phyloP scores from a whole-genome alignment of 164 flowering plant genomes.

The Santalum album region DNA sequence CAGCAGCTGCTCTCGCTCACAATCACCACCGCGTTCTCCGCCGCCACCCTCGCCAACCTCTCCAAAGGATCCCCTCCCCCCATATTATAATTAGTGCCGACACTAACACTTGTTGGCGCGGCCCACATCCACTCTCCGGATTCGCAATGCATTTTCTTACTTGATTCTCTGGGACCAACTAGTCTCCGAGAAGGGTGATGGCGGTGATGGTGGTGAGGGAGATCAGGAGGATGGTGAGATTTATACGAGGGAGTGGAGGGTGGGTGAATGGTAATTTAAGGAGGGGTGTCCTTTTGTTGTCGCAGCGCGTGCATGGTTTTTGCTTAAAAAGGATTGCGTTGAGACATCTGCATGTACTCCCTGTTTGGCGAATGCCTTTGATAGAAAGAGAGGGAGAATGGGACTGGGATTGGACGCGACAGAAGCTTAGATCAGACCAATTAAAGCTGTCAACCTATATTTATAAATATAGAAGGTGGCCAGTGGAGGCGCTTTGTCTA shows the following conservation, averaged over 20 bases:
- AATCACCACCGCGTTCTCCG: conserved; percentile 62
- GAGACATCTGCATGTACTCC: too few species aligned
- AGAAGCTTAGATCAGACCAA: too few species aligned
- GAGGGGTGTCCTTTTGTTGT: conserved; percentile 17
- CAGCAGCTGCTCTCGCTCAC: conserved; percentile 60
- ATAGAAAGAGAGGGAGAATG: too few species aligned
- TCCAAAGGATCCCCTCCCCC: conserved; percentile 28
- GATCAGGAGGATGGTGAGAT: neutral
- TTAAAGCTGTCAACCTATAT: too few species aligned
- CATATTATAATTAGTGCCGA: neutral
- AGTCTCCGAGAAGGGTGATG: too few species aligned
- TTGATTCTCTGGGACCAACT: too few species aligned
- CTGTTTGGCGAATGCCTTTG: too few species aligned
- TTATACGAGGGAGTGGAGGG: neutral
- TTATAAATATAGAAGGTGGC: too few species aligned
- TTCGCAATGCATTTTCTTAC: neutral
- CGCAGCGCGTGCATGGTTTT: conserved; percentile 17
- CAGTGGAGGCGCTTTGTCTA: too few species aligned
- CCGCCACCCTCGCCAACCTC: conserved; percentile 36
- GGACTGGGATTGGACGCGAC: too few species aligned
- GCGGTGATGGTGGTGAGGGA: neutral
- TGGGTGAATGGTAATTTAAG: neutral
- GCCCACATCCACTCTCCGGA: neutral
- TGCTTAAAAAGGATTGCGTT: conserved; percentile 1
- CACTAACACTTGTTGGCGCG: neutral